Evolutionary conservation across 2,329 filamentous ascomycete species (phyloP).

Genomic region (Dactylellina parvicollis): DNA sequence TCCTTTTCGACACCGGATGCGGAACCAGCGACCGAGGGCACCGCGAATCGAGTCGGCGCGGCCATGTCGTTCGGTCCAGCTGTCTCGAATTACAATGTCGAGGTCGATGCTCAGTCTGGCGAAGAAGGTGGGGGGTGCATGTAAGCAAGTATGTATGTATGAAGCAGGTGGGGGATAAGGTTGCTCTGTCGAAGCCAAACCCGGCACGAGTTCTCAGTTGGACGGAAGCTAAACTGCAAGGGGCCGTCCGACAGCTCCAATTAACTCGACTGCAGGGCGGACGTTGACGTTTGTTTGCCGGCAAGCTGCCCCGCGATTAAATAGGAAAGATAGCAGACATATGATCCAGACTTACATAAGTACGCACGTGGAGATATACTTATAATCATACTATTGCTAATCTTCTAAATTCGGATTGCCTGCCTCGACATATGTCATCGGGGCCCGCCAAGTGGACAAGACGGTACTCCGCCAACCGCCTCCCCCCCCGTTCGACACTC

Average conservation of each 20-base stretch:
- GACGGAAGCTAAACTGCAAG: neutral
- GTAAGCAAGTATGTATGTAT: neutral
- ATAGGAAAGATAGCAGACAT: neutral
- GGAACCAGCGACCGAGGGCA: slow-evolving; percentile 7
- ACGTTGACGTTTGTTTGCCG: too few species aligned
- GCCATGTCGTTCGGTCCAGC: slow-evolving; percentile 21
- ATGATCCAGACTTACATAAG: too few species aligned
- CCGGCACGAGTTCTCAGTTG: neutral
- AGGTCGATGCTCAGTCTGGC: neutral
- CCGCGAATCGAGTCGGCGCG: slow-evolving; percentile 43
- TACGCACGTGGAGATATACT: slow-evolving; percentile 36
- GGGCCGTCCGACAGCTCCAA: neutral
- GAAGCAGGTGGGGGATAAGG: slow-evolving; percentile 8
- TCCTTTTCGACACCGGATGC: slow-evolving; percentile 67
- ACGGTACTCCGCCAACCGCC: slow-evolving; percentile 17
- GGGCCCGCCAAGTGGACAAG: slow-evolving; percentile 12
- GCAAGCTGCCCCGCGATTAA: too few species aligned
- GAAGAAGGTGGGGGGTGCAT: neutral
- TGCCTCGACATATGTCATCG: slow-evolving; percentile 23
- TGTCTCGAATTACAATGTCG: neutral
- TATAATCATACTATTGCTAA: too few species aligned
- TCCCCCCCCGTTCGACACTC: neutral
- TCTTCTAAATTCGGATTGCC: slow-evolving; percentile 22
- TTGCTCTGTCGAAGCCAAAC: too few species aligned
- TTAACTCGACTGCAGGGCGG: slow-evolving; percentile 6